Evolutionary conservation across 345 rosid genomes (phyloP).

Genomic region (Brassica carinata): DNA sequence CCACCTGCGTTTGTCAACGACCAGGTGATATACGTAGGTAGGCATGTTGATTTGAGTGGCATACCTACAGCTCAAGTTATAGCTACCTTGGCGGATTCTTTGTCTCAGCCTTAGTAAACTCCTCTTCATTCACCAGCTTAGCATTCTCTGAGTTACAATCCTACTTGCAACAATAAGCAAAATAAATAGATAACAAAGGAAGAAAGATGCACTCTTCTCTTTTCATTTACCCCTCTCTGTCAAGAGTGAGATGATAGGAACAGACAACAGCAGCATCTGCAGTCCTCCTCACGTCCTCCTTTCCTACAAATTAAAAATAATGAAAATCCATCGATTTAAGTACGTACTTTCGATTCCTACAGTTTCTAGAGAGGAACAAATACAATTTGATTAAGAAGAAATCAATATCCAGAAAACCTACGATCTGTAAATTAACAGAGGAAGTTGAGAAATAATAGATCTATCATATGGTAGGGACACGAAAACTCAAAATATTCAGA

Average conservation of each 20-base stretch:
- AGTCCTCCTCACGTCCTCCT: neutral
- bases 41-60: neutral
- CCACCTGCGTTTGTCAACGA: neutral
- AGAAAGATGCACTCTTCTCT: neutral
- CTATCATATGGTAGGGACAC: neutral
- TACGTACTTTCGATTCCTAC: neutral
- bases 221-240: neutral
- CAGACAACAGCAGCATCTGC: slow-evolving; percentile 2
- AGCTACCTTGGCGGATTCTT: neutral
- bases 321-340: neutral
- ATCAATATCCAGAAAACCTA: too few relatives aligned
- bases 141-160: neutral
- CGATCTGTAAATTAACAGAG: too few relatives aligned
- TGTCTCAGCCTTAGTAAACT: neutral
- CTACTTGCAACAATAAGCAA: neutral
- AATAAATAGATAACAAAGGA: neutral
- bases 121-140: neutral
- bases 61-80: neutral
- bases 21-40: neutral
- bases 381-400: too few relatives aligned
- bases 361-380: too few relatives aligned
- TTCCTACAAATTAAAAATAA: slow-evolving; percentile 4
- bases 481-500: neutral
- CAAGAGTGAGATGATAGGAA: neutral
- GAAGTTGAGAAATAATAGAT: too few relatives aligned